Base-by-base conservation (phyloP, 2,329 filamentous ascomycete genomes). In the Colletotrichum eremochloae region DNA sequence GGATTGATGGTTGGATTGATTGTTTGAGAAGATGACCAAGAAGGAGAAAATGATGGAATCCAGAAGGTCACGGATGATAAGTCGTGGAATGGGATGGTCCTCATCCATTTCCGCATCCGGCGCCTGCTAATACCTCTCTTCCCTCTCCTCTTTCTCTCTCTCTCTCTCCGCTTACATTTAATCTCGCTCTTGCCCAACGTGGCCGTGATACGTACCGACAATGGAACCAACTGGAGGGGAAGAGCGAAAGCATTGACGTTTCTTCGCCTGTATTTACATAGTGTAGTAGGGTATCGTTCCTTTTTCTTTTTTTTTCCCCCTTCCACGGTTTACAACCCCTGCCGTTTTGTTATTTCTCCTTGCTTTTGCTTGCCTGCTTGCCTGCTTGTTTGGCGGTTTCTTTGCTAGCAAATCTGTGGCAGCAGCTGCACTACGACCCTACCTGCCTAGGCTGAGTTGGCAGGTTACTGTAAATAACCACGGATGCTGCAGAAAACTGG, bases 281-380 rank as follows among this genome's bases (percentile, higher is more conserved):
- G 15, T 44, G 20, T 20, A 15, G 40, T 3, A 42, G 14, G 3
- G 7, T 9, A 36, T 36, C 4, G 15, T 44, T 20, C 18, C 40
- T 42, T 18, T 15, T 44, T 20, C 18, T 15, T 42, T 18, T 15
- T 18, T 42, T 20, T 20, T 1, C 18, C 9, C 9, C 14, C 46
- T 11, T 7, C 24, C 29, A 11, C 29, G 46, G 50, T n/a, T 67
- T 14, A n/a, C 20, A 63, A 61, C 67, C 55, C 24, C 42, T 36
- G 14, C 50, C 56, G 24, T 48, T 56, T 62, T 36, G 56, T 67
- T 20, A 31, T 62, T 48, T 50, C 42, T 20, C 56, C 15, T n/a
- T 40, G 38, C 53, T 64, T 40, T 64, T 40, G 53, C 52, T 50
- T 31, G 48, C 44, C 60, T 44, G 29, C 20, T 62, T 18, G 14